phyloP scores from a whole-genome alignment of 2,329 filamentous ascomycete species.

The Mycosphaerella arachidis region DNA sequence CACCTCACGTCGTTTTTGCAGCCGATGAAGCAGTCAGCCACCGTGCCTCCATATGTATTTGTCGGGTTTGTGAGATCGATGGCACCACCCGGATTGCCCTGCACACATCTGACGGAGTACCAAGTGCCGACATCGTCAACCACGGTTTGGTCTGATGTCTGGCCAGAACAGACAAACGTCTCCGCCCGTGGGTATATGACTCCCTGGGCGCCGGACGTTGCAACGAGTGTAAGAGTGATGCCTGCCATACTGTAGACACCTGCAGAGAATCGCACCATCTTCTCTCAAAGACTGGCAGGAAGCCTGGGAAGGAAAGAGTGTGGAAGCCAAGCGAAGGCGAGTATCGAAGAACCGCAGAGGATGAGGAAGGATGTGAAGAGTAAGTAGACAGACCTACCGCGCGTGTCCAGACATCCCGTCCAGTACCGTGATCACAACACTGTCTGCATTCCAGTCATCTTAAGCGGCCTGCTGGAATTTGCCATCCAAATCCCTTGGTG shows the following conservation, averaged over 20 bases:
- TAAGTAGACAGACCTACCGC: neutral
- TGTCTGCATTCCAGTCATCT: constrained; percentile 28
- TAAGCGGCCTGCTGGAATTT: constrained; percentile 7
- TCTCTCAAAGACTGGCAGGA: constrained; percentile 4
- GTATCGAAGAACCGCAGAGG: neutral
- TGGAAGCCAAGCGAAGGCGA: constrained; percentile 1
- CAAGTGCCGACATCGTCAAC: neutral
- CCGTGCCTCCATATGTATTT: neutral
- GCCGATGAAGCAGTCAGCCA: too few relatives aligned
- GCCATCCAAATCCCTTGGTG: neutral
- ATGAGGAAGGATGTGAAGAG: neutral
- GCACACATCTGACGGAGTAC: neutral
- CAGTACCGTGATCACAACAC: constrained; percentile 20
- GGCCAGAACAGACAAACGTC: neutral
- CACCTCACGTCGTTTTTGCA: too few relatives aligned
- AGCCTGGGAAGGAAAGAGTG: neutral
- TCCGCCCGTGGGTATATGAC: neutral
- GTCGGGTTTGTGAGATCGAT: neutral
- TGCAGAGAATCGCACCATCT: constrained; percentile 11
- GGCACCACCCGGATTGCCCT: neutral
- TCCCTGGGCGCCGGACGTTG: constrained; percentile 2
- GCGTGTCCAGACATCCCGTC: neutral
- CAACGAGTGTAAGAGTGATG: constrained; percentile 7
- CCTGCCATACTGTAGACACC: constrained; percentile 8
- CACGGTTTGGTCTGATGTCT: neutral